phyloP scores from a whole-genome alignment of 1,284 basidiomycete genomes.

The Boletus holoroseus region DNA sequence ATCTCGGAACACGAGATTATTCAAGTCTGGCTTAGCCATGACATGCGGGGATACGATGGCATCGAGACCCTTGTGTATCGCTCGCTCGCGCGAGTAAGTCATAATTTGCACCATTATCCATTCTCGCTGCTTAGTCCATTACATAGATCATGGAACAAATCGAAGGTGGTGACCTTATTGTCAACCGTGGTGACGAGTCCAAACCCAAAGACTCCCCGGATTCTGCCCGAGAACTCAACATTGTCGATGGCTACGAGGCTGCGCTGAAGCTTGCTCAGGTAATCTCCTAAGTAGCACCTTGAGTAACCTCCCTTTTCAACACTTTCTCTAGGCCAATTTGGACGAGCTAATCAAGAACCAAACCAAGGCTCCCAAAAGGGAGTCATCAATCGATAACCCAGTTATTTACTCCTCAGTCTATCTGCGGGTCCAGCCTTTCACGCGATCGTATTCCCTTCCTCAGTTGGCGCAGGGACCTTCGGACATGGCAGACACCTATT shows the following conservation, averaged over 20 bases:
- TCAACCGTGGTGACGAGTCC: slow-evolving; percentile 79
- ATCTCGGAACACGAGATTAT: slow-evolving; percentile 98
- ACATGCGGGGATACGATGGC: slow-evolving; percentile 95
- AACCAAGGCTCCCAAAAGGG: slow-evolving; percentile 36
- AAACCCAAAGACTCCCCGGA: slow-evolving; percentile 54
- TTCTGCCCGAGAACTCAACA: slow-evolving; percentile 64
- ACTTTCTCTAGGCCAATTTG: slow-evolving; percentile 59
- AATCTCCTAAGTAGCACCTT: slow-evolving; percentile 1
- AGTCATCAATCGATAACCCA: slow-evolving; percentile 54
- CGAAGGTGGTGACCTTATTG: slow-evolving; percentile 84
- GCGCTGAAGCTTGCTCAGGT: slow-evolving; percentile 81
- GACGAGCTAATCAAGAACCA: slow-evolving; percentile 70
- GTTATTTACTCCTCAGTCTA: slow-evolving; percentile 90
- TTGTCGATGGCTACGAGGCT: slow-evolving; percentile 78
- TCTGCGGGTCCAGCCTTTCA: slow-evolving; percentile 88
- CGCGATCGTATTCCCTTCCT: slow-evolving; percentile 51
- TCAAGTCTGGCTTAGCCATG: slow-evolving; percentile 91
- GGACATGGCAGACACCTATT: slow-evolving; percentile 41
- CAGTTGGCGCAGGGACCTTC: slow-evolving; percentile 23
- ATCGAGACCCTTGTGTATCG: slow-evolving; percentile 94
- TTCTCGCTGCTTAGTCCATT: slow-evolving; percentile 6
- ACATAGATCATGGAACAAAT: slow-evolving; percentile 86
- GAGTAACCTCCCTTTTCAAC: neutral
- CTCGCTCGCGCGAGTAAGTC: slow-evolving; percentile 66
- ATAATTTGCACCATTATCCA: neutral